Evolutionary conservation across 2,329 filamentous ascomycete genomes (phyloP), one percentile per base, ranked within the genome.

Genomic region (Penicillium occitanis): DNA sequence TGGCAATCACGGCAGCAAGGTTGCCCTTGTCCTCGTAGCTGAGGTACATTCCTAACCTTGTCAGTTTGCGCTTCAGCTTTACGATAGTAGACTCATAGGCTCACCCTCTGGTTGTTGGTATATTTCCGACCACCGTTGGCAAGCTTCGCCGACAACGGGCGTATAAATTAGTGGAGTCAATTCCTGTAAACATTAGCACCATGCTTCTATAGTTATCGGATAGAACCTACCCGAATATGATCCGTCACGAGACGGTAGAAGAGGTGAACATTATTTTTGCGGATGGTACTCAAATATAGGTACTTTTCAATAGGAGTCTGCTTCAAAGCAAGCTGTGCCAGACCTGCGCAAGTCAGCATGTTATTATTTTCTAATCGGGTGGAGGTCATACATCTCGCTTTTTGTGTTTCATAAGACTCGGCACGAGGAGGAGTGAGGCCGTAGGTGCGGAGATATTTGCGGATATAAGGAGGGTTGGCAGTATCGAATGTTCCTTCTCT

Each of bases 21-120:
- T 94, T 92, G 75, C 93, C 95, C 70, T 91, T 89, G 83, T 99
- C 94, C 80, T 92, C 91, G 81, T 92, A 97, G 68, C 93, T 97
- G 70, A 99, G 91, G 83, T 98, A 99, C 80, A 98, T 87, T 70
- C 87, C 84, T 84, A 66, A 5, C 22, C 13, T n/a, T 13, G 42
- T 67, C 35, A 67, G 63, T 11, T 50, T 42, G 51, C 40, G 22
- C 14, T 30, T 14, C 3, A 4, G 28, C 11, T 28, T 50, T 10
- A 22, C 10, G 40, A 55, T 58, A 33, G 46, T 44, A 63, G 59
- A 73, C 77, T 71, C 69, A 83, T 44, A 63, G 59, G 73, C 77
- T 71, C 69, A 83, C 91, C 93, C 84, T 98, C 95, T 25, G 95
- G 93, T 71, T 93, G 91, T 68, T 93, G 96, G 84, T 96, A 98